These are phyloP conservation scores for Pilaira anomala DNA, from an alignment of 192 early-diverging fungal genomes.

Conservation along the genomic window DNA sequence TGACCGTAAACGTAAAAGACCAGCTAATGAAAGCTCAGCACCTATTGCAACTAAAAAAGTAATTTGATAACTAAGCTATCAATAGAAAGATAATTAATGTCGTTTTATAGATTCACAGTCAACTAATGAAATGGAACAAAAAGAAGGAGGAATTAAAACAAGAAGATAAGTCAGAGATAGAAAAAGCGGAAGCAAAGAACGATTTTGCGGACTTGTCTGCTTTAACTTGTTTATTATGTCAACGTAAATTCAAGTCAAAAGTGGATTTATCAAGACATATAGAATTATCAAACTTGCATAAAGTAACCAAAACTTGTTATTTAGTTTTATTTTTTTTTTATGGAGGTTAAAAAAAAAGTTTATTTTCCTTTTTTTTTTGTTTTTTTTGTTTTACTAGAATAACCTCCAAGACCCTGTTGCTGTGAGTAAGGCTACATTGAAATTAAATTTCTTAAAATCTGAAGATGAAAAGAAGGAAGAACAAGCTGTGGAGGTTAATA, in stretches of 20 bases:
- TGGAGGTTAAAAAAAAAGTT: background rate
- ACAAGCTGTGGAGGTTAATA: slow-evolving; percentile 3
- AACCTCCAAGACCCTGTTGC: background rate
- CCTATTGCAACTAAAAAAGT: slow-evolving; percentile 1
- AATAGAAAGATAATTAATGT: background rate
- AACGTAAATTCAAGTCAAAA: slow-evolving; percentile 51
- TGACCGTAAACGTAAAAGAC: slow-evolving; percentile 21
- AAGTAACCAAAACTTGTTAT: slow-evolving; percentile 24
- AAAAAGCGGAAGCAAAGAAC: background rate
- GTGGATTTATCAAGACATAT: slow-evolving; percentile 55
- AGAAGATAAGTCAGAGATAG: background rate
- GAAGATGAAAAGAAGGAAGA: background rate
- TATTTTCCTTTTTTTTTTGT: background rate
- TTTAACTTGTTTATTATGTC: slow-evolving; percentile 54
- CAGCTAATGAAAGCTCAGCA: background rate
- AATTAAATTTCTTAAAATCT: background rate
- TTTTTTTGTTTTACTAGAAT: background rate
- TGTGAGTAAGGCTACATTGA: background rate
- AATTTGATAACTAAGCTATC: background rate
- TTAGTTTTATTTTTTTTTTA: background rate
- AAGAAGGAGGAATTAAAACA: slow-evolving; percentile 20
- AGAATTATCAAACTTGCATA: slow-evolving; percentile 56
- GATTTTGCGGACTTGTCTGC: slow-evolving; percentile 2
- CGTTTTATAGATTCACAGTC: slow-evolving; percentile 16
- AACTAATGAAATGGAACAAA: slow-evolving; percentile 26